Base-by-base conservation (phyloP, 2,329 filamentous ascomycete species). In the Ampelomyces quisqualis region DNA sequence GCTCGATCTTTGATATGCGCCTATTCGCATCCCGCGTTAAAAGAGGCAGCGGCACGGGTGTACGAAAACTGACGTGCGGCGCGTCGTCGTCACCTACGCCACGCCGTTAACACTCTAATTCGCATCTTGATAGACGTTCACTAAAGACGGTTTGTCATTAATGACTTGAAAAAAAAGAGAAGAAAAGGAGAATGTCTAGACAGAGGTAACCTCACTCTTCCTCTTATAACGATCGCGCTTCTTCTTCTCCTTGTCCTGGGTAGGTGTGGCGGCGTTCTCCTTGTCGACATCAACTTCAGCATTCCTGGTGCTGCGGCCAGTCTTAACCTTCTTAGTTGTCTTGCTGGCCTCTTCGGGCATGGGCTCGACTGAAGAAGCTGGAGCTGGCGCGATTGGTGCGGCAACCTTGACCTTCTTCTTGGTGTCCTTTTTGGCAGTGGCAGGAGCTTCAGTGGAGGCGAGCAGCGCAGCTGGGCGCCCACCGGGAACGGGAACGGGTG, bases 201-300 rank as follows among this genome's bases (percentile, higher is more conserved):
- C 43, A 37, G 55, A 46, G 19, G 40, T 45, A 32, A 37, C 60
- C 47, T 65, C 64, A 45, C 54, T 57, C 60, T 67, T 67, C 31
- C 61, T 49, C 60, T 67, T 67, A 28, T 43, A 55, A 5, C 62
- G 51, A 28, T 65, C 62, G 5, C 62, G 51, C 60, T 66, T 67
- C 54, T 63, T 57, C 45, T 62, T 60, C 33, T 56, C 38, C 14
- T 38, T 38, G 4, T 38, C 40, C 2, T 14, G 24, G 4, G 15
- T 22, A 6, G 28, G 20, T 7, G 45, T 49, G 9, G 52, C 41
- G 4, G 32, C 49, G 19, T 55, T 56, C 36, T 57, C 52, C 49
- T 65, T 59, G 22, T 62, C 60, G 22, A 43, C 52, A 18, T 61
- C 62, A 3, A 38, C 47, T 43, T 67, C 67, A 3, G 53, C 53